Evolutionary conservation across 768 basidiomycete species (phyloP), one percentile per base, ranked within the genome.

Genomic region (Lentinus tigrinus): DNA sequence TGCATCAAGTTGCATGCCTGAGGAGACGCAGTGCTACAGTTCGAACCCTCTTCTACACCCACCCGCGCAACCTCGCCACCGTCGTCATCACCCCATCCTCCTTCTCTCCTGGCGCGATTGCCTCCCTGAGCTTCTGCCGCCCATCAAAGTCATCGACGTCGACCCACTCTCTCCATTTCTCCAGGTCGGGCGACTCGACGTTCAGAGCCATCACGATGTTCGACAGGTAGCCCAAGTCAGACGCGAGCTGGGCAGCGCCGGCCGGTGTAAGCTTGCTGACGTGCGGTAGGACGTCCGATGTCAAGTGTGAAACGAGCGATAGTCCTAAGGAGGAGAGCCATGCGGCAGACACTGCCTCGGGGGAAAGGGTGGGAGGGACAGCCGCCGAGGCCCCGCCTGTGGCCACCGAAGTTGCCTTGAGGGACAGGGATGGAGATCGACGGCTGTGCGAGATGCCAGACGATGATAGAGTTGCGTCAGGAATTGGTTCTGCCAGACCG

Each of bases 241-340:
- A 88, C 2, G 82, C 77, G 19, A 99, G 80, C 69, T 99, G 97
- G 21, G 87, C 85, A 1, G 90, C 85, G 4, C 95, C 96, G 0
- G 80, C 74, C 10, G 70, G 62, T 2, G 85, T 82, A 47, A 98
- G 73, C 27, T 75, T 74, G 3, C 78, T 74, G 54, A 98, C 89
- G 28, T 77, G 75, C 14, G 95, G 93, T 1, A 99, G 79, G 31
- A 93, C 77, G 19, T 76, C 76, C 26, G 71, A 67, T 3, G 89
- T 91, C 46, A 99, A 77, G 68, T 95, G 82, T 2, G 82, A 77
- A 37, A 96, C 78, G 44, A 95, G 82, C 13, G 88, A 81, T 46
- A 90, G 85, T 0, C 93, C 90, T n/a, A 98, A 81, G 9, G 93
- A 95, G 34, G 89, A 83, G 11, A 98, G 84, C 95, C 96, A 98